Evolutionary conservation across 805 yeast species (phyloP).

Genomic region (Pichia manshurica): DNA sequence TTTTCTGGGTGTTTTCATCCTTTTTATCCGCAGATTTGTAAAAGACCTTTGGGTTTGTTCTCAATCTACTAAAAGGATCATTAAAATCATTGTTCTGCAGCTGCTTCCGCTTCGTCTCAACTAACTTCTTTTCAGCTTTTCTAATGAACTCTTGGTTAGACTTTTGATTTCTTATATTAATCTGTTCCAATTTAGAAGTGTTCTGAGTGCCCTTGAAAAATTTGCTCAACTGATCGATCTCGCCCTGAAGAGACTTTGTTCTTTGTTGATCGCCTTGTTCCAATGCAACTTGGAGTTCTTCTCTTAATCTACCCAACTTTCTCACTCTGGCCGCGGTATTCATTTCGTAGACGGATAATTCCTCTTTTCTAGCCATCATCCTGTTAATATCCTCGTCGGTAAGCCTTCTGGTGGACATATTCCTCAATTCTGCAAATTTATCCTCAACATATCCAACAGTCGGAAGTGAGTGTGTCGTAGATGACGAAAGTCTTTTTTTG

Average conservation of each 20-base stretch:
- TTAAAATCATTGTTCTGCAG: constrained; percentile 35
- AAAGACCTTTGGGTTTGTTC: constrained; percentile 81
- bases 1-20: constrained; percentile 44
- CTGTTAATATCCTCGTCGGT: constrained; percentile 70
- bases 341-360: constrained; percentile 45
- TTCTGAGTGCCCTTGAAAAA: constrained; percentile 31
- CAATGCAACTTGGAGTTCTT: constrained; percentile 68
- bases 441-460: constrained; percentile 56
- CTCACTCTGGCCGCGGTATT: constrained; percentile 73
- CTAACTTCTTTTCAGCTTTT: constrained; percentile 67
- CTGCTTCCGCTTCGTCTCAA: constrained; percentile 45
- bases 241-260: constrained; percentile 41
- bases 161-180: constrained; percentile 80
- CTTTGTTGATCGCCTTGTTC: constrained; percentile 46
- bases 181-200: constrained; percentile 54
- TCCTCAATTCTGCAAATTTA: constrained; percentile 56
- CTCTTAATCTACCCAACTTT: constrained; percentile 63
- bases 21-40: constrained; percentile 51
- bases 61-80: constrained; percentile 86
- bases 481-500: constrained; percentile 51
- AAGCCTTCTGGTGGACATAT: constrained; percentile 59
- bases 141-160: constrained; percentile 72
- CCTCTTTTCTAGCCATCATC: constrained; percentile 68
- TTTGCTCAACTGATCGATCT: constrained; percentile 35
- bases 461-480: constrained; percentile 49